Base-by-base conservation (phyloP, 2,329 filamentous ascomycete species). In the Fusarium azukiicola region DNA sequence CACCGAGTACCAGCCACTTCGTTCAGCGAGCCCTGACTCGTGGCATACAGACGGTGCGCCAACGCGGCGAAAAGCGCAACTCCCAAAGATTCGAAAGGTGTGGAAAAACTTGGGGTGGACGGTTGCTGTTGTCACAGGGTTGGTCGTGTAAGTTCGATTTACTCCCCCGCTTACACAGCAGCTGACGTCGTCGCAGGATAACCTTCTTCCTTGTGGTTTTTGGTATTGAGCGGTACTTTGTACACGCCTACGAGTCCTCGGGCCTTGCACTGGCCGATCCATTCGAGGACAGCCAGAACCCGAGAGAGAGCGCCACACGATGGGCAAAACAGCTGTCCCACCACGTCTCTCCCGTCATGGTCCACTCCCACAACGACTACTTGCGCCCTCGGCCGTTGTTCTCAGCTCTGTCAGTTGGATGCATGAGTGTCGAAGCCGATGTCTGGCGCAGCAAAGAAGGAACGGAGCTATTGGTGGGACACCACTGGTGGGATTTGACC, bases 341-440 rank as follows among this genome's bases (percentile, higher is more conserved):
- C 36, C 63, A 69, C 6, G 80, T 82, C 8, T 64, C 77, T 3
- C 80, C 80, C 7, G 73, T 70, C 5, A 82, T 79, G 78, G 78
- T 79, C 72, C 94, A 95, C 83, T 94, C 92, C 1, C 94, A 95
- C 82, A 95, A 95, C 81, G 94, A 96, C 84, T 96, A 96, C 85
- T 92, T 92, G 92, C 90, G 93, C 54, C 89, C 88, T 14, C 89
- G 93, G 2, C 94, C 94, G 0, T 87, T 96, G 10, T 95, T 92
- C 80, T 92, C 93, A 5, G 94, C 94, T 23, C 86, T 94, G 3
- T 86, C 89, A 12, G 90, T 90, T 5, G 92, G 93, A 10, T 95
- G 92, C 79, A 91, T 91, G 6, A 91, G 94, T 23, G 89, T 95
- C 4, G 95, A 96, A 85, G 94, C 94, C 6, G 95, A 96, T 79